A percentile compares a stretch with the other conserved stretches of the same genome.
These are phyloP conservation scores for Blastobotrys terrestris DNA, from an alignment of 805 yeast genomes.

Conservation along the genomic window DNA sequence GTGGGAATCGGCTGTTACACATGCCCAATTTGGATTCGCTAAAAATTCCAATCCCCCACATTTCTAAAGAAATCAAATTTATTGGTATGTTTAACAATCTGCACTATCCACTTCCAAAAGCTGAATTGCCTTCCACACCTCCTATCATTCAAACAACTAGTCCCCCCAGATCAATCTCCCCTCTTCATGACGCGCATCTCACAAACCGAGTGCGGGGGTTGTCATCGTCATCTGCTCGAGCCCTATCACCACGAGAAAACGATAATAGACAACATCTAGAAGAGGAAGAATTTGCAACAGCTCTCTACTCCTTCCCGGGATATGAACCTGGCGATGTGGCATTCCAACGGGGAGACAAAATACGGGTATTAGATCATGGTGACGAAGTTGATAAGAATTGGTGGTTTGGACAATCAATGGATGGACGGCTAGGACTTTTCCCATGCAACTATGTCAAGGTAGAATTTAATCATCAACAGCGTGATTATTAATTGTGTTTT, in stretches of 20 bases:
- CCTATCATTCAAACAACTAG: not conserved
- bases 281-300: conserved; percentile 23
- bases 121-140: not conserved
- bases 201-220: conserved; percentile 22
- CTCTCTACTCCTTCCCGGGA: conserved; percentile 32
- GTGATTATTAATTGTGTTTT: conserved; percentile 8
- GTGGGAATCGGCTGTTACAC: not conserved
- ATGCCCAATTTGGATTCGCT: not conserved
- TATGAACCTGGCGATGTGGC: conserved; percentile 34
- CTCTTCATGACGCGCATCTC: conserved; percentile 4
- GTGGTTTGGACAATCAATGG: conserved; percentile 43
- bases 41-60: not conserved
- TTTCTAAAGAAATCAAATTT: conserved; percentile 1
- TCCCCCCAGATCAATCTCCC: not conserved
- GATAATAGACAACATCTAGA: conserved; percentile 10
- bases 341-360: conserved; percentile 33
- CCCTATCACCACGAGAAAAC: conserved; percentile 19
- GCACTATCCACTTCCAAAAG: not conserved
- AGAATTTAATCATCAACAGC: too few species aligned
- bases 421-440: conserved; percentile 39
- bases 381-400: conserved; percentile 37
- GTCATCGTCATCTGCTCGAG: conserved; percentile 24
- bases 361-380: conserved; percentile 32
- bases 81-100: not conserved
- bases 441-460: conserved; percentile 41